phyloP scores from a whole-genome alignment of 352 stramenopile species.

The Peronospora belbahrii region DNA sequence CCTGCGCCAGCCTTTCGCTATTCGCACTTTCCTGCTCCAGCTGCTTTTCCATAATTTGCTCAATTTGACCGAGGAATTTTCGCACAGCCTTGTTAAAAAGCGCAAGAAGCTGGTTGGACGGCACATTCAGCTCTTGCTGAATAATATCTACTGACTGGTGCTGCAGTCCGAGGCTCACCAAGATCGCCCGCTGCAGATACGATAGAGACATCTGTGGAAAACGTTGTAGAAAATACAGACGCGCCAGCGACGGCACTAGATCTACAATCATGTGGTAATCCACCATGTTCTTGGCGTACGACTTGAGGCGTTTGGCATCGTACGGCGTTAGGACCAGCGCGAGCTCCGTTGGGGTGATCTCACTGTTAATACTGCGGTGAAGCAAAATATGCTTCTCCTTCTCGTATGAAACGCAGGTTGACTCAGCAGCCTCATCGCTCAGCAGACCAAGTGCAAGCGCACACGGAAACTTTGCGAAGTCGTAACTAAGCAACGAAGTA shows the following conservation, averaged over 20 bases:
- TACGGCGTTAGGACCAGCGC: constrained; percentile 92
- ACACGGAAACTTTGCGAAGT: constrained; percentile 89
- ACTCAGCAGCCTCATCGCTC: constrained; percentile 41
- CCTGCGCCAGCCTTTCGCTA: constrained; percentile 48
- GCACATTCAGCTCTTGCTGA: constrained; percentile 90
- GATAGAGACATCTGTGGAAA: constrained; percentile 91
- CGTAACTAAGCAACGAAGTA: constrained; percentile 89
- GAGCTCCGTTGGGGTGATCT: constrained; percentile 85
- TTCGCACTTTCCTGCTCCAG: constrained; percentile 65
- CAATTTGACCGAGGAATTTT: constrained; percentile 83
- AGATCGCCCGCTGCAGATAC: constrained; percentile 92
- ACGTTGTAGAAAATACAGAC: constrained; percentile 94
- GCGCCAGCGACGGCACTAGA: constrained; percentile 90
- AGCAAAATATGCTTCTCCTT: constrained; percentile 26
- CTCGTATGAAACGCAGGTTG: constrained; percentile 9
- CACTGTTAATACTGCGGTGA: constrained; percentile 53
- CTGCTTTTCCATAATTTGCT: constrained; percentile 74
- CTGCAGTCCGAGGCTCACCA: constrained; percentile 92
- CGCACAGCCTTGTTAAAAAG: constrained; percentile 97
- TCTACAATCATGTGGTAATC: constrained; percentile 99
- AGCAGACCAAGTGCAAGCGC: constrained; percentile 89
- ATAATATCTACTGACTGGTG: constrained; percentile 92
- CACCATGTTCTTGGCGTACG: constrained; percentile 97
- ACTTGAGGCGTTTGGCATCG: constrained; percentile 96
- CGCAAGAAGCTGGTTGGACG: constrained; percentile 93